Percentiles rank a stretch among this genome's conserved stretches.
phyloP scores from a whole-genome alignment of 305 asterid species.

The Withania somnifera region DNA sequence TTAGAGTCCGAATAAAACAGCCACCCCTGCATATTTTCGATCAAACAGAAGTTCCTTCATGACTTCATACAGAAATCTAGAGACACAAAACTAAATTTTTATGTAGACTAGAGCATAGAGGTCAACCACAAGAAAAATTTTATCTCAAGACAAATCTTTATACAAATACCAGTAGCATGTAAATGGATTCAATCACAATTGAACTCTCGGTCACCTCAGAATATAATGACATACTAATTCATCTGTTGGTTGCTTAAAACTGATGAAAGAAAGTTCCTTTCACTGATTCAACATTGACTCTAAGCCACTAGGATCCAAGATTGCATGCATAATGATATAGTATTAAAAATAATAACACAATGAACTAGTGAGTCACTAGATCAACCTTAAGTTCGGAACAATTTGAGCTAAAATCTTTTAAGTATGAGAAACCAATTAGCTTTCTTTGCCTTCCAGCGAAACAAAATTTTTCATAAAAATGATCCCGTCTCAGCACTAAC shows the following conservation, averaged over 20 bases:
- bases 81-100: not conserved
- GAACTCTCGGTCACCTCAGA: not conserved
- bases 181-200: not conserved
- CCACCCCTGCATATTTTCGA: constrained; percentile 67
- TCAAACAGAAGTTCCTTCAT: constrained; percentile 3
- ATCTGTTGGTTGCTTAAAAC: not conserved
- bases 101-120: not conserved
- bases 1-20: constrained; percentile 86
- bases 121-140: not conserved
- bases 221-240: not conserved
- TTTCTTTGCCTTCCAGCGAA: not conserved
- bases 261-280: too few relatives aligned
- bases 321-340: not conserved
- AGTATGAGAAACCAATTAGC: not conserved
- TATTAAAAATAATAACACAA: not conserved
- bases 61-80: not conserved
- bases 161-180: not conserved
- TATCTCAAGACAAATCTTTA: not conserved
- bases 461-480: not conserved
- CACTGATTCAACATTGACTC: not conserved
- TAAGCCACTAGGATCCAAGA: not conserved
- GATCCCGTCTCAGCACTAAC: not conserved
- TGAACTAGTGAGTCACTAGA: not conserved
- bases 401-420: not conserved
- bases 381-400: not conserved